A percentile compares a stretch with the other conserved stretches of the same genome.
These are phyloP conservation scores for Melastoma candidum DNA, from an alignment of 441 rosid genomes.

Conservation along the genomic window DNA sequence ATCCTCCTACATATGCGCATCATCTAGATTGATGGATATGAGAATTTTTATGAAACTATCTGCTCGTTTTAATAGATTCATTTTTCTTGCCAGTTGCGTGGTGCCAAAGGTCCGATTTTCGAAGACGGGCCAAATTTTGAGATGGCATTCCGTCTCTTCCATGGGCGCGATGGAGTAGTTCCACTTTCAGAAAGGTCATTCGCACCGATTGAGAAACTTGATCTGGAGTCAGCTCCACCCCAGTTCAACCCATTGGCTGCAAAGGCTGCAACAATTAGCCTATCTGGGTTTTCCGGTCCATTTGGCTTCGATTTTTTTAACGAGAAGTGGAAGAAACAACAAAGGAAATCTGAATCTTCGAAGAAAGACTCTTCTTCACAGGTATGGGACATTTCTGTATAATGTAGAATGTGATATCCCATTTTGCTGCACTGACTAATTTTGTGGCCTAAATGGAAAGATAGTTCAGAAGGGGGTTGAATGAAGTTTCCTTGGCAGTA, in stretches of 20 bases:
- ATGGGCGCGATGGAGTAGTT: slow-evolving; percentile 67
- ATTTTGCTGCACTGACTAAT: no score
- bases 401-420: no score
- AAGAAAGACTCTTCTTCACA: slow-evolving; percentile 45
- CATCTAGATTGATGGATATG: not conserved
- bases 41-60: not conserved
- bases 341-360: slow-evolving; percentile 40
- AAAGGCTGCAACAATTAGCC: slow-evolving; percentile 62
- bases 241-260: slow-evolving; percentile 63
- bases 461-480: no score
- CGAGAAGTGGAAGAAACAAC: slow-evolving; percentile 39
- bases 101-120: slow-evolving; percentile 63
- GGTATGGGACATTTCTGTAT: slow-evolving; percentile 18
- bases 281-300: slow-evolving; percentile 60
- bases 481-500: no score
- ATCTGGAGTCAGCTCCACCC: slow-evolving; percentile 25
- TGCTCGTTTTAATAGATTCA: slow-evolving; percentile 3
- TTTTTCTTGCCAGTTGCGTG: slow-evolving; percentile 33
- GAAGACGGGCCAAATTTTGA: slow-evolving; percentile 83
- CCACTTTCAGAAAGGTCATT: slow-evolving; percentile 42
- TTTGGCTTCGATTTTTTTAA: slow-evolving; percentile 56
- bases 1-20: not conserved
- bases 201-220: slow-evolving; percentile 23
- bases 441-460: no score
- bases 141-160: slow-evolving; percentile 61